Percentiles rank a stretch among this genome's conserved stretches.
These are phyloP conservation scores for Carex myosuroides DNA, from an alignment of 176 grass and related monocot genomes.

Conservation along the genomic window DNA sequence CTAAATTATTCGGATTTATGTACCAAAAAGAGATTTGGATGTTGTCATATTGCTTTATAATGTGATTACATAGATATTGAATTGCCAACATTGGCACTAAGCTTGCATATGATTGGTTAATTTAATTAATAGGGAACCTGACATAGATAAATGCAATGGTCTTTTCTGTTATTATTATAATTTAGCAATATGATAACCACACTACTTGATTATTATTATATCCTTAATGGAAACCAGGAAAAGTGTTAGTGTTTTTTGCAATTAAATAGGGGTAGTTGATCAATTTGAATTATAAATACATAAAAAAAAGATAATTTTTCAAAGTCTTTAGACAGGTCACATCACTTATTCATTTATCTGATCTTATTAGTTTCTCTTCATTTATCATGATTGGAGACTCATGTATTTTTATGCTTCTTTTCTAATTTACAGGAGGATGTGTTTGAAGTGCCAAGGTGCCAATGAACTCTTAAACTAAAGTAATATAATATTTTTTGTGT, in stretches of 20 bases:
- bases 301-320: too few relatives aligned
- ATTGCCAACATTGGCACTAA: background rate
- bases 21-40: slow-evolving; percentile 5
- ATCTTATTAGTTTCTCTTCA: too few relatives aligned
- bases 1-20: background rate
- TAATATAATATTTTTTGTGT: too few relatives aligned
- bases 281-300: background rate
- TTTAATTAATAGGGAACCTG: background rate
- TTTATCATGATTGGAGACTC: too few relatives aligned
- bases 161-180: background rate
- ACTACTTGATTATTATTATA: background rate
- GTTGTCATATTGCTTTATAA: slow-evolving; percentile 8
- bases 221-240: background rate
- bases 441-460: too few relatives aligned
- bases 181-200: background rate
- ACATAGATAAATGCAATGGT: background rate
- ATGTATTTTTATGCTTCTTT: too few relatives aligned
- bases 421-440: too few relatives aligned
- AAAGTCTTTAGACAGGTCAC: too few relatives aligned
- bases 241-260: background rate
- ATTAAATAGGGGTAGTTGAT: background rate
- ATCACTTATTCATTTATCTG: too few relatives aligned
- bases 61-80: slow-evolving; percentile 2
- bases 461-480: too few relatives aligned
- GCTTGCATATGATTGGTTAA: background rate